phyloP scores from a whole-genome alignment of 305 asterid species.

The Fraxinus greggii region DNA sequence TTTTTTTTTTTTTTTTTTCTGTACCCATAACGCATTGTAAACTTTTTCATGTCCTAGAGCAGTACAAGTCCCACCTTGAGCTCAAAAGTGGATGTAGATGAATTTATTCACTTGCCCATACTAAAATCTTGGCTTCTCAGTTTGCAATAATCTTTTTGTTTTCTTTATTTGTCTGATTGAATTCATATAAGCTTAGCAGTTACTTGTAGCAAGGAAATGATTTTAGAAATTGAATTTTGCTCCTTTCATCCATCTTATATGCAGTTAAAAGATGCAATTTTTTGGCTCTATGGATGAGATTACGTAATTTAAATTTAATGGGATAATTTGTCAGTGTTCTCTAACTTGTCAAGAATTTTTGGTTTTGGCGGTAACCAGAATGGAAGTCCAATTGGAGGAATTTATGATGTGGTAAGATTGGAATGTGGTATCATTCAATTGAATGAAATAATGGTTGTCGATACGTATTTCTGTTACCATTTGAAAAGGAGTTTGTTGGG shows the following conservation, averaged over 20 bases:
- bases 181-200: not conserved
- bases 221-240: not conserved
- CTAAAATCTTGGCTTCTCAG: not conserved
- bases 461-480: not conserved
- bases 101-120: not conserved
- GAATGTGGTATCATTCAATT: not conserved
- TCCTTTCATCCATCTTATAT: not conserved
- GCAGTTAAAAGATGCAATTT: not conserved
- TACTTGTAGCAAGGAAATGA: not conserved
- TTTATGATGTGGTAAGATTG: not conserved
- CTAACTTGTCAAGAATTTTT: not conserved
- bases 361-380: not conserved
- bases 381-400: not conserved
- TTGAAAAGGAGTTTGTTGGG: not conserved
- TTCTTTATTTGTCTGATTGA: not conserved
- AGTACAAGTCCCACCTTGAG: not conserved
- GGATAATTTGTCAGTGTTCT: not conserved
- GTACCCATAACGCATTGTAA: not conserved
- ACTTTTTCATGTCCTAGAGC: not conserved
- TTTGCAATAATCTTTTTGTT: not conserved
- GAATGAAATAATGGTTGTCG: not conserved
- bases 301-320: not conserved
- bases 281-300: not conserved
- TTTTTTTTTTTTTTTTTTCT: too few relatives aligned
- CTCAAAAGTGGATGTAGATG: not conserved